phyloP scores from a whole-genome alignment of 306 rosid genomes.

The Corylus heterophylla region DNA sequence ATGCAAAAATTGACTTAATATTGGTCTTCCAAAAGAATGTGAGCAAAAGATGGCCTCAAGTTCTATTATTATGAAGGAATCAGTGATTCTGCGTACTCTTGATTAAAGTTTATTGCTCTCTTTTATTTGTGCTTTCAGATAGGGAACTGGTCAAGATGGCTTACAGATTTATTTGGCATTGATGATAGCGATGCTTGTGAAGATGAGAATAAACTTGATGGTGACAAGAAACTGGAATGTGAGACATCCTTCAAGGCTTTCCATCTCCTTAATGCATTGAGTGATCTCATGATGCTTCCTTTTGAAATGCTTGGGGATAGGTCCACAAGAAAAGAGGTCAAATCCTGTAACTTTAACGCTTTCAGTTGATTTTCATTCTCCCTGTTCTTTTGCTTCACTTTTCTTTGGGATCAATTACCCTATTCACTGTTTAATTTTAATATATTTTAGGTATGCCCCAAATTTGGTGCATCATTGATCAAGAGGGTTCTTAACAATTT shows the following conservation, averaged over 20 bases:
- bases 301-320: slow-evolving; percentile 69
- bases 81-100: slow-evolving; percentile 17
- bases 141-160: slow-evolving; percentile 93
- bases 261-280: slow-evolving; percentile 70
- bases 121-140: slow-evolving; percentile 45
- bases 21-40: neutral
- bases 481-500: slow-evolving; percentile 66
- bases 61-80: slow-evolving; percentile 16
- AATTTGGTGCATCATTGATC: slow-evolving; percentile 61
- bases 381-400: neutral
- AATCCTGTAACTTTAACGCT: slow-evolving; percentile 9
- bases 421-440: neutral
- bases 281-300: slow-evolving; percentile 94
- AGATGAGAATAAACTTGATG: slow-evolving; percentile 40
- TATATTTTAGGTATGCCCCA: slow-evolving; percentile 69
- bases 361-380: neutral
- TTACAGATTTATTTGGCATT: slow-evolving; percentile 73
- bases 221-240: slow-evolving; percentile 30
- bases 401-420: neutral
- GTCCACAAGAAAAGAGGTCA: slow-evolving; percentile 72
- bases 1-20: neutral
- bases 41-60: neutral
- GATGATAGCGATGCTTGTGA: slow-evolving; percentile 64
- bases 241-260: slow-evolving; percentile 70
- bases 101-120: slow-evolving; percentile 26